Evolutionary conservation across 345 rosid species (phyloP), one percentile per base, ranked within the genome.

Genomic region (Pelargonium nanum): DNA sequence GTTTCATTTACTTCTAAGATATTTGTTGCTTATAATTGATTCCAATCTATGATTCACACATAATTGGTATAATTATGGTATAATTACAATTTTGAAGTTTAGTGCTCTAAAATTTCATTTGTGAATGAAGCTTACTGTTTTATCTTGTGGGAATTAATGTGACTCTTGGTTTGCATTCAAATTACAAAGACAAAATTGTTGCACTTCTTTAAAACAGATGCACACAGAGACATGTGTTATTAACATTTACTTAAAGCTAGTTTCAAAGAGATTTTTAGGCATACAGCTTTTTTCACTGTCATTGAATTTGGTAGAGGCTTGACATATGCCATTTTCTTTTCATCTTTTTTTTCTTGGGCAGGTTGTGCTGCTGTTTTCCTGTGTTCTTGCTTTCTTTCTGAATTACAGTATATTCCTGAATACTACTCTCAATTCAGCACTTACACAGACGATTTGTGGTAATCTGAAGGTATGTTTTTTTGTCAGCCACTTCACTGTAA

Each of bases 361-460:
- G 99, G 82, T 52, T 64, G 85, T 93, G 73, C 57, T 93, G 70
- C 61, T 87, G 59, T 73, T 83, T 73, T 93, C 99, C 44, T 90
- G 97, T 59, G 65, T 75, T 19, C 68, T 93, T 72, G 97, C 99
- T 66, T 93, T 93, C 88, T 88, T 90, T 86, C 76, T 93, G 78
- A 90, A 90, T 74, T 93, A 93, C 77, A 73, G 95, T 68, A 84
- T 93, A 45, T 93, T 93, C 82, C 85, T 90, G 24, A 93, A 93
- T 74, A 93, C 99, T 51, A 87, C 96, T 72, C 95, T 93, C 61
- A 93, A 93, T 76, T 93, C 99, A 54, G 99, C 97, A 2, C 74
- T 93, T 40, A 93, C 95, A 0, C 99, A 93, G 74, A 93, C 97
- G 58, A 86, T 93, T 54, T 93, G 99, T 58, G 99, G 99, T 62